These are phyloP conservation scores for Phytophthora syringae DNA, from an alignment of 352 stramenopile species.

Conservation along the genomic window DNA sequence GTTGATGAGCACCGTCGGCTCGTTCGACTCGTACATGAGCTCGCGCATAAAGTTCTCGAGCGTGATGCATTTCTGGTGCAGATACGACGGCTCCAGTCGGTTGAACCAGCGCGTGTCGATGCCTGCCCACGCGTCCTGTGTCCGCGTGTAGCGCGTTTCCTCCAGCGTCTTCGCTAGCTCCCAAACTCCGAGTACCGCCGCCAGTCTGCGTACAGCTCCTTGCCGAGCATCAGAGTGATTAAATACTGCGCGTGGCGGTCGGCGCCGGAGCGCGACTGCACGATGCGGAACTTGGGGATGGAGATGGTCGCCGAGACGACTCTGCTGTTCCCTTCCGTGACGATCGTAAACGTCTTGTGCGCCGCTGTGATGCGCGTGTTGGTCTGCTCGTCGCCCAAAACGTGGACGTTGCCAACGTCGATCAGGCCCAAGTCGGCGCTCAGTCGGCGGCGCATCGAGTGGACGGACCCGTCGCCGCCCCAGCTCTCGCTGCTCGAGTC, in stretches of 20 bases:
- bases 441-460: conserved; percentile 65
- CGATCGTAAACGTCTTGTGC: conserved; percentile 88
- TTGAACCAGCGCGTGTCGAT: conserved; percentile 92
- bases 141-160: conserved; percentile 57
- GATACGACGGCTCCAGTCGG: conserved; percentile 83
- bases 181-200: conserved; percentile 89
- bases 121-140: conserved; percentile 68
- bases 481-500: conserved; percentile 88
- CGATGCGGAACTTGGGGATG: conserved; percentile 90
- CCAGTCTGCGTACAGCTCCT: conserved; percentile 89
- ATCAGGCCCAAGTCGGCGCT: conserved; percentile 79
- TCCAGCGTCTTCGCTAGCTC: conserved; percentile 85
- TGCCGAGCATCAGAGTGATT: conserved; percentile 87
- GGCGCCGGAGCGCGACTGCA: conserved; percentile 79
- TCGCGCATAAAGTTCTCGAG: conserved; percentile 90
- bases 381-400: conserved; percentile 84
- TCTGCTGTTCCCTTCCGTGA: conserved; percentile 76
- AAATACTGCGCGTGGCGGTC: conserved; percentile 90
- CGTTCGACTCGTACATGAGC: conserved; percentile 90
- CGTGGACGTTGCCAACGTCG: conserved; percentile 68
- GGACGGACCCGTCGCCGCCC: conserved; percentile 70
- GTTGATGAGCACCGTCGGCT: conserved; percentile 74
- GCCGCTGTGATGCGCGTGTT: conserved; percentile 85
- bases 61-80: conserved; percentile 90
- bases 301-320: conserved; percentile 82